phyloP scores from a whole-genome alignment of 1,284 basidiomycete genomes.

The Uromyces viciae-fabae region DNA sequence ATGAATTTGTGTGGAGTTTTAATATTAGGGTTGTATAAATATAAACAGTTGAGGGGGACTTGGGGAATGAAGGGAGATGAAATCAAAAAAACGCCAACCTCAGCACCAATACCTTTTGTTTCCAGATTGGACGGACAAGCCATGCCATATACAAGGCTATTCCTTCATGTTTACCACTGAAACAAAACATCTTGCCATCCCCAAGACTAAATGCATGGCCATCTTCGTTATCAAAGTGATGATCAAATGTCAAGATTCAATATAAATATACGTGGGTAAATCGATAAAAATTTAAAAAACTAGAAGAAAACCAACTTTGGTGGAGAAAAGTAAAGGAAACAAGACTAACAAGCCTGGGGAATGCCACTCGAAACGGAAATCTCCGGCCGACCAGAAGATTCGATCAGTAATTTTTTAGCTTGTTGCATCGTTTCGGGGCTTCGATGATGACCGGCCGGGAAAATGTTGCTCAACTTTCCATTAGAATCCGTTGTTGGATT shows the following conservation, averaged over 20 bases:
- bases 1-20: conserved; percentile 35
- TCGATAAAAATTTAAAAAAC: neutral
- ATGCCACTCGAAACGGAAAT: neutral
- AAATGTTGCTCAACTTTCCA: neutral
- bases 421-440: conserved; percentile 52
- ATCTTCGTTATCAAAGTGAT: conserved; percentile 4
- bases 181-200: conserved; percentile 68
- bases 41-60: no score
- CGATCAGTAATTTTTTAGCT: conserved; percentile 53
- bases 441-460: conserved; percentile 45
- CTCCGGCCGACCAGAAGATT: conserved; percentile 48
- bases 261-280: neutral
- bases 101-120: conserved; percentile 66
- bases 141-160: conserved; percentile 81
- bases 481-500: neutral
- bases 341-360: conserved; percentile 18
- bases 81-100: conserved; percentile 58
- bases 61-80: no score
- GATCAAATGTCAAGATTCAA: neutral
- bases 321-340: neutral
- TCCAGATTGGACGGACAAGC: conserved; percentile 82
- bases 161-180: conserved; percentile 84
- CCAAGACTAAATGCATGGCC: conserved; percentile 58
- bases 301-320: neutral
- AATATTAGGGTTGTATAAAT: no score